These are phyloP conservation scores for Solanum bukasovii DNA, from an alignment of 257 asterid species.

Conservation along the genomic window DNA sequence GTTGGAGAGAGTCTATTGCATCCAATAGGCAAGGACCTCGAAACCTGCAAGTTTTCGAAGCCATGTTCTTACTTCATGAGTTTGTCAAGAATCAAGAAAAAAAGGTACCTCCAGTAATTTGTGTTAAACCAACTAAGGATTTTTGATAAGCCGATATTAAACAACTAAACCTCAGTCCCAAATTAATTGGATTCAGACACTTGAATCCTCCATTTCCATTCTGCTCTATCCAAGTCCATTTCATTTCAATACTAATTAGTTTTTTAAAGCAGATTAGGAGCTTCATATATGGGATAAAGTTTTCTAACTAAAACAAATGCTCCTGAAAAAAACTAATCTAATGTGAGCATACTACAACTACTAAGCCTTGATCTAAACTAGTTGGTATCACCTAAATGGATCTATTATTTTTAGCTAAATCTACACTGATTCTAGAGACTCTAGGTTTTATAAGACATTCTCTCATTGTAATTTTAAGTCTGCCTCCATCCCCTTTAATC, in stretches of 20 bases:
- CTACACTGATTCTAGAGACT: background rate
- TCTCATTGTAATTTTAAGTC: background rate
- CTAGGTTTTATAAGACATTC: background rate
- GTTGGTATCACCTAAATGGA: background rate
- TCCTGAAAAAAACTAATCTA: background rate
- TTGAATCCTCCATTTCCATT: background rate
- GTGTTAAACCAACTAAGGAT: background rate
- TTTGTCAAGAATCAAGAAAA: background rate
- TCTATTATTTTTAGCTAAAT: background rate
- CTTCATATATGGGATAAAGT: background rate
- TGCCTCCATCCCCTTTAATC: background rate
- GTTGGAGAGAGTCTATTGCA: slow-evolving; percentile 81
- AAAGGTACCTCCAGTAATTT: background rate
- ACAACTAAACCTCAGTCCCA: background rate
- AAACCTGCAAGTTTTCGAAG: slow-evolving; percentile 43
- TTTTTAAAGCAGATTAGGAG: background rate
- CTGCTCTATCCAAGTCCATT: background rate
- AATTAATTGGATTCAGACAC: background rate
- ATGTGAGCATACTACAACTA: background rate
- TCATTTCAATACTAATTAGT: background rate
- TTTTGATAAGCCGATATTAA: background rate
- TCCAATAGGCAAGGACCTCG: slow-evolving; percentile 74
- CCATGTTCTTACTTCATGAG: background rate
- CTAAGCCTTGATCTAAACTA: background rate
- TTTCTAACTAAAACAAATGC: background rate